phyloP scores from a whole-genome alignment of 2,329 filamentous ascomycete genomes.

The Claviceps digitariae region DNA sequence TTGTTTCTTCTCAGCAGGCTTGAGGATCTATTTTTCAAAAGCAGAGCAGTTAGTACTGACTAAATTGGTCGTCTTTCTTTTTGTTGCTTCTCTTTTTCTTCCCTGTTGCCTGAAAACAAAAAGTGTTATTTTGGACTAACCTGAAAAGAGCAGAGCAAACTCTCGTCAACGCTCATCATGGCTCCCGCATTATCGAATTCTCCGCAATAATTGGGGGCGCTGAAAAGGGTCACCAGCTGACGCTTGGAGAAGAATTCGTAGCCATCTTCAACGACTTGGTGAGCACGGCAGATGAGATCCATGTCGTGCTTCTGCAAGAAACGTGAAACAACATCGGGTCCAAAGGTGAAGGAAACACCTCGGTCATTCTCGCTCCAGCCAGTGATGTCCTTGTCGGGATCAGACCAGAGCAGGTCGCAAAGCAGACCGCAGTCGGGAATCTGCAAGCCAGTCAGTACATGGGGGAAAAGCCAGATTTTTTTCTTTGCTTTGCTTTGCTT shows the following conservation, averaged over 20 bases:
- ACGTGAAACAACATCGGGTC: conserved; percentile 88
- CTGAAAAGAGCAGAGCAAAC: conserved; percentile 97
- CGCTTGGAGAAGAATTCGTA: conserved; percentile 99
- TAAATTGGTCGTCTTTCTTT: background rate
- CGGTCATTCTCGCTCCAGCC: conserved; percentile 99
- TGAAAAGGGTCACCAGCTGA: conserved; percentile 94
- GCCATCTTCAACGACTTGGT: conserved; percentile 96
- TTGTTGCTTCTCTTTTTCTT: background rate
- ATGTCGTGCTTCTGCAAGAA: conserved; percentile 99
- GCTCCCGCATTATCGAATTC: conserved; percentile 99
- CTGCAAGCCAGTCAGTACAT: conserved; percentile 32
- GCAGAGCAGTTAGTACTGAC: background rate
- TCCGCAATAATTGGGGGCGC: conserved; percentile 96
- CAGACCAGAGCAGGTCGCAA: conserved; percentile 96
- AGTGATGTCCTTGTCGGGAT: conserved; percentile 97
- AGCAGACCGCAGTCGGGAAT: conserved; percentile 96
- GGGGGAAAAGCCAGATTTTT: background rate
- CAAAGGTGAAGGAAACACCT: conserved; percentile 97
- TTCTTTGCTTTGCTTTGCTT: no score
- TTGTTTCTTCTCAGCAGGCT: conserved; percentile 99
- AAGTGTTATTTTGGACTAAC: conserved; percentile 34
- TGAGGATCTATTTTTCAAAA: conserved; percentile 69
- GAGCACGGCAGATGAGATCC: conserved; percentile 96
- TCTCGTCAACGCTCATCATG: conserved; percentile 99
- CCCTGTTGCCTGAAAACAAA: no score